These are phyloP conservation scores for Stenocarpella maydis DNA, from an alignment of 2,329 filamentous ascomycete species.

Conservation along the genomic window DNA sequence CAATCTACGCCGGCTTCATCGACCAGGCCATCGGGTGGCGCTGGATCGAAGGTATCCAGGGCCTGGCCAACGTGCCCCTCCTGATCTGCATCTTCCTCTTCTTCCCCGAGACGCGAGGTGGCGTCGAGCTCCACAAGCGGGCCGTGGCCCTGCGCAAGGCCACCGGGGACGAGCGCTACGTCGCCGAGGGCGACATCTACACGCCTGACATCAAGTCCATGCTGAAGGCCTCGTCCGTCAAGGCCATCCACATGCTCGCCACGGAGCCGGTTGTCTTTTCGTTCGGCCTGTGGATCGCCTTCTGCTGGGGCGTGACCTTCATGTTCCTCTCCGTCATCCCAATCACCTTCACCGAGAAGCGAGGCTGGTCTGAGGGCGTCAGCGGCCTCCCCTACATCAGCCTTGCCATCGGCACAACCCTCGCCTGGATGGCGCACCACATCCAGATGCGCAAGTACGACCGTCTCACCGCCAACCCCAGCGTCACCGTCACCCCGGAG, in stretches of 20 bases:
- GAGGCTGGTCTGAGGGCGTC: slow-evolving; percentile 59
- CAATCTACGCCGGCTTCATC: slow-evolving; percentile 63
- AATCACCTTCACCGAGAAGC: slow-evolving; percentile 60
- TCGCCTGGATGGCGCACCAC: slow-evolving; percentile 57
- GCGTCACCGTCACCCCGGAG: slow-evolving; percentile 51
- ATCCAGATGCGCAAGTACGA: slow-evolving; percentile 61
- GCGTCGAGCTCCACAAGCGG: slow-evolving; percentile 51
- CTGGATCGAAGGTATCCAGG: slow-evolving; percentile 62
- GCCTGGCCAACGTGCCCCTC: slow-evolving; percentile 58
- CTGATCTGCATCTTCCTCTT: slow-evolving; percentile 38
- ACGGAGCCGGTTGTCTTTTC: slow-evolving; percentile 35
- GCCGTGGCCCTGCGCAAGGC: slow-evolving; percentile 55
- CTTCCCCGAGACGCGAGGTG: slow-evolving; percentile 42
- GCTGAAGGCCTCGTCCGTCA: slow-evolving; percentile 58
- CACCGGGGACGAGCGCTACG: slow-evolving; percentile 59
- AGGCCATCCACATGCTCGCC: slow-evolving; percentile 34
- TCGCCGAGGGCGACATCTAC: slow-evolving; percentile 59
- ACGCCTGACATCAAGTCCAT: slow-evolving; percentile 56
- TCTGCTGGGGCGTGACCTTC: slow-evolving; percentile 59
- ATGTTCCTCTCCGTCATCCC: slow-evolving; percentile 60
- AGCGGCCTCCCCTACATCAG: slow-evolving; percentile 60
- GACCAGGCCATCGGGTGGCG: slow-evolving; percentile 60
- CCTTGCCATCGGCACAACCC: slow-evolving; percentile 55
- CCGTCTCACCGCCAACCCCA: slow-evolving; percentile 45
- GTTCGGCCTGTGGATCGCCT: slow-evolving; percentile 34